phyloP scores from a whole-genome alignment of 257 asterid genomes.

The Gentiana macrophylla region DNA sequence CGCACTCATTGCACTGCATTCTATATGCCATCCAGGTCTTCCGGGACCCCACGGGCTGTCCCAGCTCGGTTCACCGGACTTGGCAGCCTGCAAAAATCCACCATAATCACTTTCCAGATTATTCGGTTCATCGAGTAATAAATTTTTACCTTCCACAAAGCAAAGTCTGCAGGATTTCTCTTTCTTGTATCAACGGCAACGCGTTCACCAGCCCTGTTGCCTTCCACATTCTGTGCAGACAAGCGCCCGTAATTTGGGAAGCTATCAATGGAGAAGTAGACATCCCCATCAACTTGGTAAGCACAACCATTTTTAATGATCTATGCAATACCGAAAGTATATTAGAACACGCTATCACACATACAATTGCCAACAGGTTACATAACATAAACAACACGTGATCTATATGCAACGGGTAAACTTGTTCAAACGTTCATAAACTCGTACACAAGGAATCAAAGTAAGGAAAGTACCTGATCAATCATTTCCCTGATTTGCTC shows the following conservation, averaged over 20 bases:
- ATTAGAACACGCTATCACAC: neutral
- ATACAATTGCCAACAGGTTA: too few species aligned
- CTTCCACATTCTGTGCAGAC: conserved; percentile 65
- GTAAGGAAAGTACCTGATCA: conserved; percentile 40
- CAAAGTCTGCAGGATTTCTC: conserved; percentile 80
- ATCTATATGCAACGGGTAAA: neutral
- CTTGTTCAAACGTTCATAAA: neutral
- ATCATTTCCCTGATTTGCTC: conserved; percentile 75
- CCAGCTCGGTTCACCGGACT: conserved; percentile 84
- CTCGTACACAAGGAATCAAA: neutral
- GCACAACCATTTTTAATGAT: conserved; percentile 57
- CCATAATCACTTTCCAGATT: neutral
- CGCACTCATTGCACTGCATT: conserved; percentile 96
- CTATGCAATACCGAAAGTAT: conserved; percentile 17
- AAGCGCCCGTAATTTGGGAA: conserved; percentile 62
- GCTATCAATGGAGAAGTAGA: conserved; percentile 59
- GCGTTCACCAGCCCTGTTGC: conserved; percentile 67
- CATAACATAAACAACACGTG: too few species aligned
- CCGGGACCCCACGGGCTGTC: conserved; percentile 99
- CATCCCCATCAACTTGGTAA: conserved; percentile 62
- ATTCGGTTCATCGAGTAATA: neutral
- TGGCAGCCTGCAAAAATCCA: conserved; percentile 50
- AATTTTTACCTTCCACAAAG: conserved; percentile 70
- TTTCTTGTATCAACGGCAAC: conserved; percentile 72
- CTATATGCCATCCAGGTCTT: conserved; percentile 97